A percentile compares a stretch with the other conserved stretches of the same genome.
These are phyloP conservation scores for Plectosphaerella plurivora DNA, from an alignment of 2,329 filamentous ascomycete genomes.

Conservation along the genomic window DNA sequence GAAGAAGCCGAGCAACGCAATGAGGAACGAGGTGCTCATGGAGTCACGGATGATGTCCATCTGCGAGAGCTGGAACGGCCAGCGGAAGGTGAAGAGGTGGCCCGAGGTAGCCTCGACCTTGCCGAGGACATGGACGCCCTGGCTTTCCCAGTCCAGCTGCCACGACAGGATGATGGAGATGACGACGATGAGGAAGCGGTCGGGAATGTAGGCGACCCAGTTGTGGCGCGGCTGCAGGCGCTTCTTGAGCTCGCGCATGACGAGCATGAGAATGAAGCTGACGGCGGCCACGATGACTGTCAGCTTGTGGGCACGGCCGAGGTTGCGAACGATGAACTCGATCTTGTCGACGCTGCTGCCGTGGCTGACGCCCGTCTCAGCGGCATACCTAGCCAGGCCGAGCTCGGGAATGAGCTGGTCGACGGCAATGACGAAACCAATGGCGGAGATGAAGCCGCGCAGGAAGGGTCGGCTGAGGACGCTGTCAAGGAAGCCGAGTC, in stretches of 20 bases:
- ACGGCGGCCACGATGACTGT: slow-evolving; percentile 73
- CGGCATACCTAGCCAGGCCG: slow-evolving; percentile 66
- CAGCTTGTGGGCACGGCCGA: slow-evolving; percentile 62
- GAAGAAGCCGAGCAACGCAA: slow-evolving; percentile 95
- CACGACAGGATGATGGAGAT: slow-evolving; percentile 77
- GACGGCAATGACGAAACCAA: slow-evolving; percentile 92
- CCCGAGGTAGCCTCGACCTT: slow-evolving; percentile 70
- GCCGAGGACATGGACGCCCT: slow-evolving; percentile 80
- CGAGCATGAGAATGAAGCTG: slow-evolving; percentile 84
- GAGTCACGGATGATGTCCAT: slow-evolving; percentile 80
- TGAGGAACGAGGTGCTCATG: slow-evolving; percentile 87
- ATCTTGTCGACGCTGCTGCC: slow-evolving; percentile 86
- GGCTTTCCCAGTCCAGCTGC: slow-evolving; percentile 69
- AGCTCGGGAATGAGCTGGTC: slow-evolving; percentile 92
- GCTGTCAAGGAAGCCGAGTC: slow-evolving; percentile 89
- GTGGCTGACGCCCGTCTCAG: slow-evolving; percentile 63
- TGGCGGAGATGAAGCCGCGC: slow-evolving; percentile 92
- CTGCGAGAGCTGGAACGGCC: slow-evolving; percentile 73
- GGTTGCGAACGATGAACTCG: slow-evolving; percentile 68
- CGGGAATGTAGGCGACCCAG: slow-evolving; percentile 80
- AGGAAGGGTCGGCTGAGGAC: slow-evolving; percentile 90
- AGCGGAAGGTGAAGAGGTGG: slow-evolving; percentile 73
- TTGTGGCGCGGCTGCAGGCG: slow-evolving; percentile 75
- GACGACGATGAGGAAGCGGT: slow-evolving; percentile 86
- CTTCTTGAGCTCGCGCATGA: slow-evolving; percentile 79